These are phyloP conservation scores for Colletotrichum euphorbiae DNA, from an alignment of 2,329 filamentous ascomycete species.

Conservation along the genomic window DNA sequence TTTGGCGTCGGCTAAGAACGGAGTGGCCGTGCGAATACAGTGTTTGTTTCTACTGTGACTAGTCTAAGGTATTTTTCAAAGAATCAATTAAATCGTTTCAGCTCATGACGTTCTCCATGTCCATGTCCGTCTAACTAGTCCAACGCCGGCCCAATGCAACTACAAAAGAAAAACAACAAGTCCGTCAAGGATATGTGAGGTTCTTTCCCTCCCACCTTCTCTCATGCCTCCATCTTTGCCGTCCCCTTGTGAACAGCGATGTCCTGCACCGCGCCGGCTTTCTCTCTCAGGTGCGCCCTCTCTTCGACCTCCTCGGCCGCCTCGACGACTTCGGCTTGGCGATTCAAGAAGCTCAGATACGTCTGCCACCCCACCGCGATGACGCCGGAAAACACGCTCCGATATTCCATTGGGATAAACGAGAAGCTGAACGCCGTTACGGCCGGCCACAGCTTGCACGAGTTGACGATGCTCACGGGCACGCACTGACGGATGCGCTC, in stretches of 20 bases:
- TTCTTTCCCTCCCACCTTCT: background rate
- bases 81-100: conserved; percentile 25
- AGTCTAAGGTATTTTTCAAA: conserved; percentile 7
- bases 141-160: conserved; percentile 34
- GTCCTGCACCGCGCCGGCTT: conserved; percentile 25
- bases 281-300: conserved; percentile 3
- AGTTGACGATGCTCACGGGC: conserved; percentile 80
- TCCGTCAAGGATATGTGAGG: conserved; percentile 13
- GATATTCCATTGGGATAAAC: conserved; percentile 83
- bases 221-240: conserved; percentile 30
- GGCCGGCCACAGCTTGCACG: conserved; percentile 87
- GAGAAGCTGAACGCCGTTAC: conserved; percentile 89
- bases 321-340: conserved; percentile 70
- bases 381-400: conserved; percentile 82
- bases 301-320: conserved; percentile 27
- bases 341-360: conserved; percentile 85
- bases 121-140: conserved; percentile 17
- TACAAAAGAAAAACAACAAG: conserved; percentile 14
- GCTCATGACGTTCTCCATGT: conserved; percentile 34
- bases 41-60: background rate
- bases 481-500: conserved; percentile 81
- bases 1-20: conserved; percentile 23
- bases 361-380: conserved; percentile 93
- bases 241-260: conserved; percentile 9
- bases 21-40: conserved; percentile 13